Conservation (phyloP, 352 stramenopile genomes). For the Pythium sp. region DNA sequence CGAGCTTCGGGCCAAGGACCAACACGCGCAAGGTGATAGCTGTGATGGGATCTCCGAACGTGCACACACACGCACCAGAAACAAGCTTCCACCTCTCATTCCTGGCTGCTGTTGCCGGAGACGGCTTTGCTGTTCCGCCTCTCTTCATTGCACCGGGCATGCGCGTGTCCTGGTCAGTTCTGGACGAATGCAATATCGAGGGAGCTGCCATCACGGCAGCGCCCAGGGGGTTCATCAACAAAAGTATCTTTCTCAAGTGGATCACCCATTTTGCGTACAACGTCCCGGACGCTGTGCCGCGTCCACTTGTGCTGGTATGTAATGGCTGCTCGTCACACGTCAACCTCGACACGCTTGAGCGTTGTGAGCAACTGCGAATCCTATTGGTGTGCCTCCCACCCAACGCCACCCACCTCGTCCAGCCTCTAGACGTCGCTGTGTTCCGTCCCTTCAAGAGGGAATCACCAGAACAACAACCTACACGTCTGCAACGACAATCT, state of each 20-base stretch:
- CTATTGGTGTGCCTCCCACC: slow-evolving; percentile 2
- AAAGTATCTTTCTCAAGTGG: slow-evolving; percentile 2
- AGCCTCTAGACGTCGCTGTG: slow-evolving; percentile 10
- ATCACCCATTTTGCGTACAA: slow-evolving; percentile 2
- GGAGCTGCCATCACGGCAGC: slow-evolving; percentile 1
- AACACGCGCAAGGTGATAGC: slow-evolving; percentile 13
- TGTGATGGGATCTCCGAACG: slow-evolving; percentile 5
- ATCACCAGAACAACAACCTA: slow-evolving; percentile 1
- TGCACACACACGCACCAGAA: neutral
- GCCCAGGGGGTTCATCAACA: slow-evolving; percentile 1
- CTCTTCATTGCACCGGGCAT: slow-evolving; percentile 3
- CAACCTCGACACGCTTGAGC: neutral
- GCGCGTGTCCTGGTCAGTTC: neutral
- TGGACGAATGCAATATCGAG: slow-evolving; percentile 2
- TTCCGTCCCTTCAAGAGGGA: slow-evolving; percentile 9
- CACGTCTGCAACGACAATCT: neutral
- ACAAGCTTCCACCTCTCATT: slow-evolving; percentile 12
- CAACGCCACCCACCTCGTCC: slow-evolving; percentile 9
- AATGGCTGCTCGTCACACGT: neutral
- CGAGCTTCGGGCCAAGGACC: slow-evolving; percentile 6
- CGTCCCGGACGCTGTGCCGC: neutral
- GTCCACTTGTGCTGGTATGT: slow-evolving; percentile 1
- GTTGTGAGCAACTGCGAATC: neutral
- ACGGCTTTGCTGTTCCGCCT: neutral
- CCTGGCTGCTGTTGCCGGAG: neutral